Conservation (phyloP, 306 rosid species). For the Cucurbita moschata region DNA sequence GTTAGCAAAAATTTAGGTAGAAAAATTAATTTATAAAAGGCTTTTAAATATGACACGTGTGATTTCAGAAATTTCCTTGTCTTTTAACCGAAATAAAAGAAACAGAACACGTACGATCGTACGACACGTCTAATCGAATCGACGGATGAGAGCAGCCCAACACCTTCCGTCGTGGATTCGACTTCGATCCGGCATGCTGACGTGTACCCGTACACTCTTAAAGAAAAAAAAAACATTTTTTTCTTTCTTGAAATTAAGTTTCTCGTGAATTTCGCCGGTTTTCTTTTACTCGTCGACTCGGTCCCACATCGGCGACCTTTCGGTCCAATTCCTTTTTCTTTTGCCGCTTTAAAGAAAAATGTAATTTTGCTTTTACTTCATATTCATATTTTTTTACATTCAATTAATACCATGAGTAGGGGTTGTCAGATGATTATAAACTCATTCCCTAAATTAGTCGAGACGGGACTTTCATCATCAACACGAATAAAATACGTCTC, state of each 20-base stretch:
- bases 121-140: background rate
- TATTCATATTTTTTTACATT: background rate
- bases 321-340: background rate
- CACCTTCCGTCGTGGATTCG: background rate
- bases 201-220: background rate
- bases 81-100: background rate
- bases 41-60: background rate
- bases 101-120: background rate
- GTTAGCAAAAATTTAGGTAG: too few species aligned
- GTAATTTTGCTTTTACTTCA: background rate
- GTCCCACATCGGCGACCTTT: background rate
- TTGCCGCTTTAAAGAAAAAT: background rate
- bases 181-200: background rate
- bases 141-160: background rate
- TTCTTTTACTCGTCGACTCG: background rate
- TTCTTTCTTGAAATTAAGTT: background rate
- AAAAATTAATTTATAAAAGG: background rate
- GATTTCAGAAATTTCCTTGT: too few species aligned
- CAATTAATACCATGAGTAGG: too few species aligned
- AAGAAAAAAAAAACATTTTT: too few species aligned
- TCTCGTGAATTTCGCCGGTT: background rate
- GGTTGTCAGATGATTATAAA: too few species aligned
- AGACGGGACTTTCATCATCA: too few species aligned
- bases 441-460: too few species aligned
- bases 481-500: too few species aligned